phyloP scores from a whole-genome alignment of 2,329 filamentous ascomycete genomes.

The Sclerotinia minor region DNA sequence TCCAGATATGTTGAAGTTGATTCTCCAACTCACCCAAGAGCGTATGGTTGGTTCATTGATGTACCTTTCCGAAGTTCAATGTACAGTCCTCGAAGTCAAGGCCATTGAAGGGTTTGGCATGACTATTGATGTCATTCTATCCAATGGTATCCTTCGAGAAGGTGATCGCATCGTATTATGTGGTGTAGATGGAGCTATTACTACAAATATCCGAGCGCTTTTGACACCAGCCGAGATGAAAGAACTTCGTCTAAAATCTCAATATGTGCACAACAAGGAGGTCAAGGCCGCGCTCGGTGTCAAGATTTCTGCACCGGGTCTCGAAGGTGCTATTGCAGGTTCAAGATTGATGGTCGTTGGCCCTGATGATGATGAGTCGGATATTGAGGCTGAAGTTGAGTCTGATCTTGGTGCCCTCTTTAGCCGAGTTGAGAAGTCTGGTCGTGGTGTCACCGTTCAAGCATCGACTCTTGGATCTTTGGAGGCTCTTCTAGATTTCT shows the following conservation, averaged over 20 bases:
- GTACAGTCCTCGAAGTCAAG: constrained; percentile 97
- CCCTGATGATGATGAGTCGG: constrained; percentile 93
- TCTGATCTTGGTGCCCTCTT: constrained; percentile 88
- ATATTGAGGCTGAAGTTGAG: constrained; percentile 95
- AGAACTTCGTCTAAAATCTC: constrained; percentile 91
- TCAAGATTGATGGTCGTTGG: constrained; percentile 93
- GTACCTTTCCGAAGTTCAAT: constrained; percentile 97
- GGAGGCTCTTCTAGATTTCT: constrained; percentile 93
- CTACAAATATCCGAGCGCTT: constrained; percentile 91
- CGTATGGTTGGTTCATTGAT: constrained; percentile 96
- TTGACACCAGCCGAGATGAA: constrained; percentile 91
- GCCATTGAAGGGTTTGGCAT: constrained; percentile 98
- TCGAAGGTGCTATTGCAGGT: constrained; percentile 94
- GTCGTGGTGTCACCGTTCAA: constrained; percentile 94
- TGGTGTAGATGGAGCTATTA: constrained; percentile 93
- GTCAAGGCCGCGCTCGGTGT: constrained; percentile 98
- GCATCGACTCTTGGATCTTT: constrained; percentile 96
- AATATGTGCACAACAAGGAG: constrained; percentile 98
- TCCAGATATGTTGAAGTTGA: constrained; percentile 96
- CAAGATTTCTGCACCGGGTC: constrained; percentile 95
- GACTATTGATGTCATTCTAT: constrained; percentile 95
- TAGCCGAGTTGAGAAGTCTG: constrained; percentile 85
- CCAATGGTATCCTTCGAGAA: constrained; percentile 91
- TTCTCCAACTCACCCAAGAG: constrained; percentile 89
- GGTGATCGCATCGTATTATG: constrained; percentile 94